These are phyloP conservation scores for Phaeotremella skinneri DNA, from an alignment of 768 basidiomycete species.

Conservation along the genomic window DNA sequence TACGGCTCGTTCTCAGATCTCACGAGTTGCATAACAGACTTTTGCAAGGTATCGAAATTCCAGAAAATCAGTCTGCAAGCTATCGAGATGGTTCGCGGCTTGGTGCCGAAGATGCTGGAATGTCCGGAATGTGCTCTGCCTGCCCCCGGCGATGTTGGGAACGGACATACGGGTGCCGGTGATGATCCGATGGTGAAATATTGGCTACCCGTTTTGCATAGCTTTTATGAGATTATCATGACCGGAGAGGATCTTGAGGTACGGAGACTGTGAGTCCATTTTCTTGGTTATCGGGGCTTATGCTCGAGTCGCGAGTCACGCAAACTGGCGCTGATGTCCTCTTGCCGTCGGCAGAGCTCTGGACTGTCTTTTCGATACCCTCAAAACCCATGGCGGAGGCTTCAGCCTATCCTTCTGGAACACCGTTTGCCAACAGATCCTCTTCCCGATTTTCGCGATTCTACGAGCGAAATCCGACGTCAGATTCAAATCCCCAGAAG, in stretches of 20 bases:
- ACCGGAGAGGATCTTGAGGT: slow-evolving; percentile 98
- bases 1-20: slow-evolving; percentile 94
- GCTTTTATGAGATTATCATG: slow-evolving; percentile 99
- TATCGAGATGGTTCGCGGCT: slow-evolving; percentile 90
- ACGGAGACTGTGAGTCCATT: slow-evolving; percentile 73
- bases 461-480: slow-evolving; percentile 84
- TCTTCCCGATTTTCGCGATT: slow-evolving; percentile 98
- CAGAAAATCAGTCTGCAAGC: slow-evolving; percentile 96
- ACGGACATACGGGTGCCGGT: slow-evolving; percentile 12
- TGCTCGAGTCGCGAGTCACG: not conserved
- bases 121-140: slow-evolving; percentile 64
- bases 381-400: slow-evolving; percentile 80
- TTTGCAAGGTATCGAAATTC: slow-evolving; percentile 98
- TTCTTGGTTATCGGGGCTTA: not conserved
- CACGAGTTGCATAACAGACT: slow-evolving; percentile 96
- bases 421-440: slow-evolving; percentile 88
- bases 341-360: slow-evolving; percentile 64
- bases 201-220: slow-evolving; percentile 95
- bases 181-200: slow-evolving; percentile 86
- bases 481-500: slow-evolving; percentile 90
- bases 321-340: slow-evolving; percentile 12
- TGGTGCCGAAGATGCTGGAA: slow-evolving; percentile 86
- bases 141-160: slow-evolving; percentile 11
- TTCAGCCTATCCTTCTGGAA: slow-evolving; percentile 96
- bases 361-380: slow-evolving; percentile 90